phyloP scores from a whole-genome alignment of 108 stramenopile genomes.

The Skeletonema costatum region DNA sequence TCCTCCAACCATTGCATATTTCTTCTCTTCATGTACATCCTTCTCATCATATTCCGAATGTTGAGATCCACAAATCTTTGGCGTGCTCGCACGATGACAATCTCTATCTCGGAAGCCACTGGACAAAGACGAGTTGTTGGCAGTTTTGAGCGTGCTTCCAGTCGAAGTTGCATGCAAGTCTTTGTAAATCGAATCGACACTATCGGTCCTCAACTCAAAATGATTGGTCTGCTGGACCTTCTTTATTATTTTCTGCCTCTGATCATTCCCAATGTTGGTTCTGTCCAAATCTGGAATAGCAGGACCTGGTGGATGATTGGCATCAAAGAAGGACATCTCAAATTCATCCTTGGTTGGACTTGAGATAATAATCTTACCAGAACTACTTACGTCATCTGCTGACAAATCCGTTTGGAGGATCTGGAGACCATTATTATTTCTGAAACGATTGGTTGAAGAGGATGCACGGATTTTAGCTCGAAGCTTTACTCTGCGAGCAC shows the following conservation, averaged over 20 bases:
- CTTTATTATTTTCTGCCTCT: neutral
- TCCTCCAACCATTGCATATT: neutral
- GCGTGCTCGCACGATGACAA: conserved; percentile 36
- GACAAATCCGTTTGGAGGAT: neutral
- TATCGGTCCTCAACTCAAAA: neutral
- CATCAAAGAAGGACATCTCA: neutral
- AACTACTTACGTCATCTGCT: neutral
- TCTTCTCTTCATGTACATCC: neutral
- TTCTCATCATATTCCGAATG: conserved; percentile 4
- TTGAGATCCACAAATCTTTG: conserved; percentile 32
- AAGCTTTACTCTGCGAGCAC: neutral
- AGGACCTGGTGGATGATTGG: neutral
- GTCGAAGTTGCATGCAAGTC: neutral
- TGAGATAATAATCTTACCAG: neutral
- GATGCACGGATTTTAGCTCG: neutral
- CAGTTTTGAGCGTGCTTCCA: neutral
- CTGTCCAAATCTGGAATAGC: neutral
- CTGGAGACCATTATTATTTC: no score
- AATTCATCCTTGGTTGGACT: neutral
- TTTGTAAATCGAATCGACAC: neutral
- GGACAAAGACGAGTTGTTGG: neutral
- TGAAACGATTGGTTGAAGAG: neutral
- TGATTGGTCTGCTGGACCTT: neutral
- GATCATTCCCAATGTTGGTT: neutral
- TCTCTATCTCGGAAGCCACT: conserved; percentile 2